Conservation (phyloP, 2,329 filamentous ascomycete genomes). For the Arthrobotrys megalospora region DNA sequence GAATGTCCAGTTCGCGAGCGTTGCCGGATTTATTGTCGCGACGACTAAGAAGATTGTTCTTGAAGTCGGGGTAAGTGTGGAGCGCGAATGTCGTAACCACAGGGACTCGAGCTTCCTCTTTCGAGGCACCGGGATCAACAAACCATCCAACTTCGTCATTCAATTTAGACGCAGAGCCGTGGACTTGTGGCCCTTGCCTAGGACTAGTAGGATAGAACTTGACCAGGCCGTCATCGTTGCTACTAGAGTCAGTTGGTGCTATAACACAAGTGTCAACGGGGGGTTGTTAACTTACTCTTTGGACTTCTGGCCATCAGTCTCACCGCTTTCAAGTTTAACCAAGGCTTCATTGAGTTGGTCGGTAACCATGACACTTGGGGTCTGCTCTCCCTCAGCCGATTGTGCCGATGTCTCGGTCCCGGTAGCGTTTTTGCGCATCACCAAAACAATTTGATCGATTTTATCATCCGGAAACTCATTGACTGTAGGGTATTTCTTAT, state of each 20-base stretch:
- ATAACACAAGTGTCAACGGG: neutral
- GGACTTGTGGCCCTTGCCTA: slow-evolving; percentile 46
- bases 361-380: slow-evolving; percentile 52
- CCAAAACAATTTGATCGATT: slow-evolving; percentile 57
- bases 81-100: slow-evolving; percentile 40
- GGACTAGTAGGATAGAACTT: slow-evolving; percentile 61
- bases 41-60: slow-evolving; percentile 52
- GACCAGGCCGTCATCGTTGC: slow-evolving; percentile 48
- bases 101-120: slow-evolving; percentile 35
- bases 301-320: slow-evolving; percentile 38
- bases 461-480: slow-evolving; percentile 63
- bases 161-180: slow-evolving; percentile 38
- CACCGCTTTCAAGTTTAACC: slow-evolving; percentile 45
- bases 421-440: slow-evolving; percentile 42
- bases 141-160: slow-evolving; percentile 59
- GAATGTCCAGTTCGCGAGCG: slow-evolving; percentile 73
- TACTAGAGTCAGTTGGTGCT: slow-evolving; percentile 10
- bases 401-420: slow-evolving; percentile 22
- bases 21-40: slow-evolving; percentile 60
- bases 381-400: slow-evolving; percentile 23
- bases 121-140: slow-evolving; percentile 44
- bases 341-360: slow-evolving; percentile 59
- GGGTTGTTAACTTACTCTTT: slow-evolving; percentile 40
- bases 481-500: slow-evolving; percentile 54
- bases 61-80: slow-evolving; percentile 48